Conservation (phyloP, 345 rosid genomes). For the Noccaea bulbosa region DNA sequence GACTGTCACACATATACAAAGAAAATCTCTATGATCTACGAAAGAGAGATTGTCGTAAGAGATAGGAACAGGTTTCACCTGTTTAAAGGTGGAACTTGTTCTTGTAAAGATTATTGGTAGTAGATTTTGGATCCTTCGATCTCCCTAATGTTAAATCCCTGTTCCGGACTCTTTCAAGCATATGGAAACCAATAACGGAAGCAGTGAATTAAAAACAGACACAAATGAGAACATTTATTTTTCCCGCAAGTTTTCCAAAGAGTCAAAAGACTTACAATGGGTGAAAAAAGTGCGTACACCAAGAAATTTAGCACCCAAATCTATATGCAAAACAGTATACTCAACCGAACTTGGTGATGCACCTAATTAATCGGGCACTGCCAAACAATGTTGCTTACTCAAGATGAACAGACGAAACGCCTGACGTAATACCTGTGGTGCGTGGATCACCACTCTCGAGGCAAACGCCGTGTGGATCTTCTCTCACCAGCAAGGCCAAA, state of each 20-base stretch:
- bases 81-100: conserved; percentile 78
- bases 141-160: neutral
- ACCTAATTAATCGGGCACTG: conserved; percentile 26
- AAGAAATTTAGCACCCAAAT: conserved; percentile 44
- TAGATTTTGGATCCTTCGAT: conserved; percentile 27
- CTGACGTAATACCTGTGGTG: conserved; percentile 58
- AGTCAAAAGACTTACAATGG: conserved; percentile 39
- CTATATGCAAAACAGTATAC: conserved; percentile 46
- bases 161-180: conserved; percentile 22
- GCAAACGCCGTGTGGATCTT: conserved; percentile 87
- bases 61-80: conserved; percentile 74
- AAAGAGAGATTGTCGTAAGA: conserved; percentile 67
- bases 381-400: conserved; percentile 46
- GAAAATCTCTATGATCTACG: conserved; percentile 62
- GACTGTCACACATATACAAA: conserved; percentile 83
- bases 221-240: conserved; percentile 16
- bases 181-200: conserved; percentile 17
- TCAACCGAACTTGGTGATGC: conserved; percentile 39
- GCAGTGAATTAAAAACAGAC: conserved; percentile 21
- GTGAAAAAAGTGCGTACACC: conserved; percentile 36
- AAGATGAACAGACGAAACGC: conserved; percentile 60
- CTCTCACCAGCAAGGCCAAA: conserved; percentile 82
- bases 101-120: conserved; percentile 78
- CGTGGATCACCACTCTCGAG: conserved; percentile 85
- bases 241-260: conserved; percentile 36